A percentile compares a stretch with the other conserved stretches of the same genome.
Evolutionary conservation across 2,329 filamentous ascomycete species (phyloP).

Genomic region (Trichoderma gracile): DNA sequence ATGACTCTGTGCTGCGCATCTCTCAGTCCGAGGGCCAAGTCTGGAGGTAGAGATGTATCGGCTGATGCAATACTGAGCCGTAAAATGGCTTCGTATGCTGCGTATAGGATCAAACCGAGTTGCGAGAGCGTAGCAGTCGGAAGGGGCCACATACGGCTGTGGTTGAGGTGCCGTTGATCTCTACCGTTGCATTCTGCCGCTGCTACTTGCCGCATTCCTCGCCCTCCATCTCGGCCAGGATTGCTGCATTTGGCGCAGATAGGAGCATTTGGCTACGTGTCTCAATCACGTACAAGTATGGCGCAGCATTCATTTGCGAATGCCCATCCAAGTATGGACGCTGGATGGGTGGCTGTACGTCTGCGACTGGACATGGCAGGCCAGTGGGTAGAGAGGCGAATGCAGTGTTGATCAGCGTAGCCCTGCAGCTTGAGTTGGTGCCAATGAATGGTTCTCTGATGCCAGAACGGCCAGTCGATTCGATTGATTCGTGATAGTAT

Average conservation of each 20-base stretch:
- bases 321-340: background rate
- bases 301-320: background rate
- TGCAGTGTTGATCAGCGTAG: constrained; percentile 2
- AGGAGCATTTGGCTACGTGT: background rate
- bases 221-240: background rate
- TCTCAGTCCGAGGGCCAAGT: background rate
- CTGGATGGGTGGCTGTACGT: background rate
- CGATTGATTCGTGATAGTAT: background rate
- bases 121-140: background rate
- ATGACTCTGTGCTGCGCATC: background rate
- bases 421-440: constrained; percentile 2
- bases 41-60: background rate
- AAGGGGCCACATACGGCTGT: background rate
- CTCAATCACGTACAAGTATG: background rate
- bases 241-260: constrained; percentile 5
- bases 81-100: background rate
- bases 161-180: background rate
- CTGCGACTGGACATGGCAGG: background rate
- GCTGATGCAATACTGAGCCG: too few relatives aligned
- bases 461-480: background rate
- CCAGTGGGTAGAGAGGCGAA: background rate
- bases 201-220: background rate
- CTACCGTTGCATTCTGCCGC: background rate
- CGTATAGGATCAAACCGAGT: background rate
- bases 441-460: background rate